Conservation (phyloP, 495 filamentous ascomycete species). For the Penicillium turbatum region DNA sequence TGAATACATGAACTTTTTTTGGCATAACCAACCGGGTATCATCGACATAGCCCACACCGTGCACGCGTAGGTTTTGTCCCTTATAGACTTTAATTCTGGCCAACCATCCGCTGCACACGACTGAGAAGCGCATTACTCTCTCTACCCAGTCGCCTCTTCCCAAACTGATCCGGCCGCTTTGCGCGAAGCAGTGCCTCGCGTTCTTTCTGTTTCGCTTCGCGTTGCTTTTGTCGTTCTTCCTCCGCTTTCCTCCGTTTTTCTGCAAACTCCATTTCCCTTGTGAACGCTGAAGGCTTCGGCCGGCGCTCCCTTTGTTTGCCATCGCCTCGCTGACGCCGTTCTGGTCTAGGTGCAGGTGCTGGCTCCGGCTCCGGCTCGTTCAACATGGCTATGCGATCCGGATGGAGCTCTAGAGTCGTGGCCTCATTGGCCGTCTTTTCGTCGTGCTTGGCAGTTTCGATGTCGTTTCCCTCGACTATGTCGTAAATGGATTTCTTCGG, state of each 20-base stretch:
- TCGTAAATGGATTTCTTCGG: conserved; percentile 33
- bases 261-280: conserved; percentile 69
- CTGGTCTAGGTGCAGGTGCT: conserved; percentile 23
- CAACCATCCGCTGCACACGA: conserved; percentile 72
- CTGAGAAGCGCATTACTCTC: conserved; percentile 81
- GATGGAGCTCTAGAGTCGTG: conserved; percentile 59
- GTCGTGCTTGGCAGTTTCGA: conserved; percentile 20
- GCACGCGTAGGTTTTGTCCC: neutral
- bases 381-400: conserved; percentile 66
- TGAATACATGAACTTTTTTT: conserved; percentile 13
- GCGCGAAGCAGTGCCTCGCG: conserved; percentile 73
- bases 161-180: conserved; percentile 66
- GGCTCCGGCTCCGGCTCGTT: conserved; percentile 42
- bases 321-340: conserved; percentile 17
- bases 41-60: conserved; percentile 9
- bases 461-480: conserved; percentile 24
- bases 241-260: conserved; percentile 60
- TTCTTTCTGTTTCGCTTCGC: conserved; percentile 57
- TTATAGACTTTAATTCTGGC: conserved; percentile 14
- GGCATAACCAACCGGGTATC: conserved; percentile 23
- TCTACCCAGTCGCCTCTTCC: conserved; percentile 76
- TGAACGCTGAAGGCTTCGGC: conserved; percentile 65
- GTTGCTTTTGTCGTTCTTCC: conserved; percentile 55
- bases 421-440: conserved; percentile 11
- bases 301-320: conserved; percentile 31